A percentile compares a stretch with the other conserved stretches of the same genome.
Conservation (phyloP, 2,329 filamentous ascomycete genomes). For the Aurifilum marmelostoma region DNA sequence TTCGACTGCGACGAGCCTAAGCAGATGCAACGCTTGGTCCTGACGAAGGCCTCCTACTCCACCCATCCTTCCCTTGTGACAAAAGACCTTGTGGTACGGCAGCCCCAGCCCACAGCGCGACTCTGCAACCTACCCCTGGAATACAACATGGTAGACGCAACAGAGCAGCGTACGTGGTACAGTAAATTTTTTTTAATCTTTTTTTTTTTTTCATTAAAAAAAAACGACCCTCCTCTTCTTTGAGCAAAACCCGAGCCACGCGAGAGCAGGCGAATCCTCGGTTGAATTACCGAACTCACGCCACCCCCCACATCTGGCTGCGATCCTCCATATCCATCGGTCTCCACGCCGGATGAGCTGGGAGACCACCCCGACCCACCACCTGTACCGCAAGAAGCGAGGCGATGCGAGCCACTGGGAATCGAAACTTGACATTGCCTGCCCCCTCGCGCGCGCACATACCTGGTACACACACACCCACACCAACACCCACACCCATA, state of each 20-base stretch:
- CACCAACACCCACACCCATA: too few relatives aligned
- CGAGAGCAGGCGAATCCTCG: constrained; percentile 1
- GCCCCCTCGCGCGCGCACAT: background rate
- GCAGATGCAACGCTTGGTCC: constrained; percentile 4
- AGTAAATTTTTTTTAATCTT: too few relatives aligned
- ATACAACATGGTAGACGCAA: too few relatives aligned
- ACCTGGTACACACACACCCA: too few relatives aligned
- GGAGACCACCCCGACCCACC: background rate
- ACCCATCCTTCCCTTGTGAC: background rate
- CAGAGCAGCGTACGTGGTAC: background rate
- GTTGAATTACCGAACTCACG: constrained; percentile 8
- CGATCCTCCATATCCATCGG: background rate
- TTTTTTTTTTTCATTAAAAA: too few relatives aligned
- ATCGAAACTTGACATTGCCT: constrained; percentile 1
- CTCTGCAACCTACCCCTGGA: background rate
- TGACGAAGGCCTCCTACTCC: background rate
- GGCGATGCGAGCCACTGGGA: background rate
- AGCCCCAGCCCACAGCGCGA: background rate
- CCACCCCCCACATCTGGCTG: background rate
- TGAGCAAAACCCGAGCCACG: background rate
- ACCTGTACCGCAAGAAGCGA: background rate
- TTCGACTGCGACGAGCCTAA: background rate
- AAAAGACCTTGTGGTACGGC: background rate
- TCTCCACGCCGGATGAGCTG: constrained; percentile 5
- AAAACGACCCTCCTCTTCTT: too few relatives aligned